These are phyloP conservation scores for Tolypocladium inflatum DNA, from an alignment of 2,329 filamentous ascomycete species.

Conservation along the genomic window DNA sequence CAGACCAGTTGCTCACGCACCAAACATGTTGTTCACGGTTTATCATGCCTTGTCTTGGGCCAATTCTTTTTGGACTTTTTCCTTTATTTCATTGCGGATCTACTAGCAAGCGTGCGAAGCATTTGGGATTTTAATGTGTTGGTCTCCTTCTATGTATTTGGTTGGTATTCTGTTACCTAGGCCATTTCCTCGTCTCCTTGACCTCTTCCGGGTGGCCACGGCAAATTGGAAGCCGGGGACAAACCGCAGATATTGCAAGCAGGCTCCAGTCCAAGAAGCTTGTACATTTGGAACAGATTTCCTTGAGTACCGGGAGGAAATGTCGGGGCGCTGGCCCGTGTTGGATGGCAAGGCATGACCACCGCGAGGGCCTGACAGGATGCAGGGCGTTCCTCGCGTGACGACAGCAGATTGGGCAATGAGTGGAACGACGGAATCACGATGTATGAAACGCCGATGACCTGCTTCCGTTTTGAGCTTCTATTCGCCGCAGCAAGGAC, in stretches of 20 bases:
- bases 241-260: not conserved
- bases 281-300: slow-evolving; percentile 1
- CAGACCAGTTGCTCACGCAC: slow-evolving; percentile 4
- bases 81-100: not conserved
- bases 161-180: not conserved
- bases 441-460: not conserved
- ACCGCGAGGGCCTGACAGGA: not conserved
- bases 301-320: not conserved
- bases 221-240: not conserved
- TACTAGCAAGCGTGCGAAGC: slow-evolving; percentile 4
- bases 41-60: not conserved
- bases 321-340: not conserved
- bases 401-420: not conserved
- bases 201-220: not conserved
- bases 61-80: slow-evolving; percentile 4
- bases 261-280: slow-evolving; percentile 1
- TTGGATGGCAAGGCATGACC: not conserved
- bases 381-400: not conserved
- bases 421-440: not conserved
- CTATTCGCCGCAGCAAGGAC: not conserved
- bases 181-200: not conserved
- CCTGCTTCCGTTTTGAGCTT: not conserved
- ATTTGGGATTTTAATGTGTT: not conserved
- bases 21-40: slow-evolving; percentile 3
- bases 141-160: not conserved